These are phyloP conservation scores for Sarcomyxa edulis DNA, from an alignment of 768 basidiomycete genomes.

Conservation along the genomic window DNA sequence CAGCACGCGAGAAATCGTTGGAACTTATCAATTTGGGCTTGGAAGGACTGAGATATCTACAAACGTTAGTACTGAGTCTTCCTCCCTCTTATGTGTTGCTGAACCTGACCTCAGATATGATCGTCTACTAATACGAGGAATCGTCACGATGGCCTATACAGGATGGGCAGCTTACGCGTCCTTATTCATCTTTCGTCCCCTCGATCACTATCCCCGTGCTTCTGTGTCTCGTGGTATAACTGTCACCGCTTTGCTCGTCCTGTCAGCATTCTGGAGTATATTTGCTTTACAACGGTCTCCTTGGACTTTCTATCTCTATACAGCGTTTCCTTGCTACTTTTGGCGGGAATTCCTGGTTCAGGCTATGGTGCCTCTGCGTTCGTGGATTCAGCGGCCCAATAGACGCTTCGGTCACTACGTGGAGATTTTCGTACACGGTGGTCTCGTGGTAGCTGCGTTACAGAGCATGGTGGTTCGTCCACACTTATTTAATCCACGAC, in stretches of 20 bases:
- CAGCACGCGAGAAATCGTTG: slow-evolving; percentile 43
- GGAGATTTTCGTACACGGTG: slow-evolving; percentile 17
- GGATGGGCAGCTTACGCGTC: slow-evolving; percentile 76
- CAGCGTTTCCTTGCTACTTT: slow-evolving; percentile 72
- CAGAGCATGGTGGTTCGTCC: slow-evolving; percentile 70
- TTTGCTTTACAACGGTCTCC: slow-evolving; percentile 66
- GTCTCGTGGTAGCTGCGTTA: slow-evolving; percentile 37
- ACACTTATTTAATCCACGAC: neutral
- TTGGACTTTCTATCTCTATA: slow-evolving; percentile 71
- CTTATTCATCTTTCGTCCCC: slow-evolving; percentile 47
- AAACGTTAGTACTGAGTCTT: slow-evolving; percentile 42
- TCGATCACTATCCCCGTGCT: neutral
- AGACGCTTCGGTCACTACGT: no score
- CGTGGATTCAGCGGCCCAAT: slow-evolving; percentile 2
- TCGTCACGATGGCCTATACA: slow-evolving; percentile 68
- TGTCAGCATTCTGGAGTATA: slow-evolving; percentile 36
- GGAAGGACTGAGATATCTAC: slow-evolving; percentile 68
- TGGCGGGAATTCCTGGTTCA: slow-evolving; percentile 53
- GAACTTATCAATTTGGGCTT: slow-evolving; percentile 50
- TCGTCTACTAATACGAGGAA: slow-evolving; percentile 58
- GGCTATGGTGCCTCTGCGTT: slow-evolving; percentile 10
- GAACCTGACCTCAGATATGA: slow-evolving; percentile 35
- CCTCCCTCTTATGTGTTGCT: neutral
- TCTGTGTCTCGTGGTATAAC: slow-evolving; percentile 9
- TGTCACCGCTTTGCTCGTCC: slow-evolving; percentile 13